Base-by-base conservation (phyloP, 1,284 basidiomycete genomes). In the Cutaneotrichosporon sp. region DNA sequence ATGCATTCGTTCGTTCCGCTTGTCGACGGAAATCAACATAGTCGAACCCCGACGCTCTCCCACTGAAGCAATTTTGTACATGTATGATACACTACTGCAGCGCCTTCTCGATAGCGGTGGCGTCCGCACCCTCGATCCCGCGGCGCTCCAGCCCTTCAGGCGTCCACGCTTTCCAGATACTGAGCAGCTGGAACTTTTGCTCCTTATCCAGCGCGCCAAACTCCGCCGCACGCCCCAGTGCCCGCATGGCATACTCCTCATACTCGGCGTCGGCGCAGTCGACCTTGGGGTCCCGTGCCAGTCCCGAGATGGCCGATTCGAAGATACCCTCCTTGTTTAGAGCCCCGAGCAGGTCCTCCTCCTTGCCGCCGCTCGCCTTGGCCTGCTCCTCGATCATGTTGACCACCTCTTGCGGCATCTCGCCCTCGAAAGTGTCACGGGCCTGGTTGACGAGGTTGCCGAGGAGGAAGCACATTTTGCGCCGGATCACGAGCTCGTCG, bases 401-500 rank as follows among this genome's bases (percentile, higher is more conserved):
- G 41, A 49, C 41, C 1, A 71, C 70, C 29, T 75, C 74, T 10
- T 57, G 62, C 7, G 76, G 75, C 59, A 64, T 61, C 51, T 59
- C 66, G n/a, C 33, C 34, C 52, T 59, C 66, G 54, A 58, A 73
- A 57, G 32, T 83, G 61, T 48, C 86, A 80, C 25, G 76, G 66
- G 7, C 77, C 77, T 89, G 88, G 4, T 84, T 77, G 48, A 94
- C 80, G 43, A 97, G 81, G 0, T 84, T 80, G 61, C 83, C 85
- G 49, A 97, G 78, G 17, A 97, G 80, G 76, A 97, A 97, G 0
- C 85, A 82, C 1, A 84, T 79, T 75, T 97, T 97, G 50, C 90
- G 80, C 16, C 90, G 82, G 42, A 97, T 81, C 17, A 78, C 76
- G 38, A 87, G 84, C 53, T 87, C 85, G 3, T 86, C 83, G 71